Conservation (phyloP, 2,329 filamentous ascomycete genomes). For the Alternaria burnsii region DNA sequence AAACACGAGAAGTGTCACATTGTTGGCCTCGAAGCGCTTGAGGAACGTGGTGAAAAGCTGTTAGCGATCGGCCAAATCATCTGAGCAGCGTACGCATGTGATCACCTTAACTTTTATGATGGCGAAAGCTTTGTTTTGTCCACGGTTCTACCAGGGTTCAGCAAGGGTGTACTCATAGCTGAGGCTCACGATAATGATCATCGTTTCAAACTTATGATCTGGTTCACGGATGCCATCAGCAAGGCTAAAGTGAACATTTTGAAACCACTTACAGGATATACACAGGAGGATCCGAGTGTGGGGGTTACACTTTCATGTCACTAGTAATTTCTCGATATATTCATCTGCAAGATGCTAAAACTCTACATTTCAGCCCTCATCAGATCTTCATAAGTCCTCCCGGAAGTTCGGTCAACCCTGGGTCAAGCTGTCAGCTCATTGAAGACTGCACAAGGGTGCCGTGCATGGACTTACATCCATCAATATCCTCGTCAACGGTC, state of each 20-base stretch:
- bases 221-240: neutral
- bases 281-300: neutral
- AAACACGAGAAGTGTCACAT: neutral
- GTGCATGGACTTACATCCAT: constrained; percentile 34
- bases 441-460: neutral
- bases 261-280: neutral
- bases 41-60: neutral
- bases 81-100: neutral
- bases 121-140: neutral
- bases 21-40: neutral
- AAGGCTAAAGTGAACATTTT: neutral
- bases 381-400: neutral
- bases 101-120: neutral
- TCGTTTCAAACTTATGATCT: neutral
- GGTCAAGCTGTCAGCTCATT: neutral
- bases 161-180: neutral
- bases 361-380: neutral
- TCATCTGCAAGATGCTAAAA: neutral
- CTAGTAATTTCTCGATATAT: neutral
- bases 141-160: too few relatives aligned
- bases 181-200: neutral
- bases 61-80: neutral
- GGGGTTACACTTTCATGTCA: neutral
- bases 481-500: constrained; percentile 34
- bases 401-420: neutral